phyloP scores from a whole-genome alignment of 1,139 yeast genomes.

The Lodderomyces beijingensis region DNA sequence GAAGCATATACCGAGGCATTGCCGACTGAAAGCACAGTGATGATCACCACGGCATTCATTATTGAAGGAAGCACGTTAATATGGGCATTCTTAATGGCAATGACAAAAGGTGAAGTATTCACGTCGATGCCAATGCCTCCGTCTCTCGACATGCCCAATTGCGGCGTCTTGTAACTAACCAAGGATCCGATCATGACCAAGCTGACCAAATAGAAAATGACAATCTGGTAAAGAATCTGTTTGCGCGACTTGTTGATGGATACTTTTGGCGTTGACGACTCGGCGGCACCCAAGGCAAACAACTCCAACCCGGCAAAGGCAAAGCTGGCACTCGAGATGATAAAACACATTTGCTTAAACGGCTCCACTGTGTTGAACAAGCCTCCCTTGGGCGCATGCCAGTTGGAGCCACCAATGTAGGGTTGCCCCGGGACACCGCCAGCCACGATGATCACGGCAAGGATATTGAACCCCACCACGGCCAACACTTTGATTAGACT shows the following conservation, averaged over 20 bases:
- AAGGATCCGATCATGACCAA: constrained; percentile 30
- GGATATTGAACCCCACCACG: constrained; percentile 29
- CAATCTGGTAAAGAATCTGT: constrained; percentile 33
- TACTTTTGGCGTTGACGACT: constrained; percentile 29
- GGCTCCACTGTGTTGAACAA: constrained; percentile 25
- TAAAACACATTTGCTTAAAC: constrained; percentile 22
- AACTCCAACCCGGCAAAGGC: constrained; percentile 27
- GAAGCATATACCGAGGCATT: constrained; percentile 36
- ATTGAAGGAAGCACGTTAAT: constrained; percentile 31
- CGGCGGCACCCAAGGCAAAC: constrained; percentile 35
- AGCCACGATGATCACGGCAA: constrained; percentile 26
- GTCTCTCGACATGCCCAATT: constrained; percentile 10
- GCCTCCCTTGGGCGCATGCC: constrained; percentile 31
- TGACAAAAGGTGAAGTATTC: constrained; percentile 38
- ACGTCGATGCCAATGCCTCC: constrained; percentile 17
- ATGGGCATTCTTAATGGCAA: constrained; percentile 31
- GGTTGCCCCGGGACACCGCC: constrained; percentile 30
- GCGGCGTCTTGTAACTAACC: constrained; percentile 24
- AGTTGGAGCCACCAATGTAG: constrained; percentile 29
- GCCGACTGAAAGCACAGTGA: constrained; percentile 31
- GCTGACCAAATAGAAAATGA: constrained; percentile 27
- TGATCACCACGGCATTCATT: constrained; percentile 29
- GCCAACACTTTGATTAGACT: constrained; percentile 29
- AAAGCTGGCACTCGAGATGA: constrained; percentile 23
- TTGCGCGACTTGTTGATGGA: constrained; percentile 32